Evolutionary conservation across 805 yeast genomes (phyloP).

Genomic region (Yarrowia sp.): DNA sequence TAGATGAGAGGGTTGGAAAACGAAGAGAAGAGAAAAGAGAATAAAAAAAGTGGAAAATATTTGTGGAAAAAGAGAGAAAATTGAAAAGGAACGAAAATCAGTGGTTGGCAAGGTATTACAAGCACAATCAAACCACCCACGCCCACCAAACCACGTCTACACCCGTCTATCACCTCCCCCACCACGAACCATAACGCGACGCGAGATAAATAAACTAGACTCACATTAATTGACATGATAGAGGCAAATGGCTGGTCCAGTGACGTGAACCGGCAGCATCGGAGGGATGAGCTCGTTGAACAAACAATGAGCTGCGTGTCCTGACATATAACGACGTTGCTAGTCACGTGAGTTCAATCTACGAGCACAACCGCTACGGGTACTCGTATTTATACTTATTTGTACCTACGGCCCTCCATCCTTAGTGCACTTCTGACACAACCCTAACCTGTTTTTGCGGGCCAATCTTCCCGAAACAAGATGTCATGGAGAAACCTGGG

Average conservation of each 20-base stretch:
- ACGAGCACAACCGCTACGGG: too few relatives aligned
- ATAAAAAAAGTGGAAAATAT: background rate
- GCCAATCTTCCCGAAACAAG: background rate
- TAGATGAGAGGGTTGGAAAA: background rate
- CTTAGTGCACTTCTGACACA: background rate
- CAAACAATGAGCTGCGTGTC: too few relatives aligned
- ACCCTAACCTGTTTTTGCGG: background rate
- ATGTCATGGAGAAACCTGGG: too few relatives aligned
- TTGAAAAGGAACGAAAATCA: too few relatives aligned
- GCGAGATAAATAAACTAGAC: slow-evolving; percentile 2
- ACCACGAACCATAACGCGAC: slow-evolving; percentile 11
- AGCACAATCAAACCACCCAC: background rate
- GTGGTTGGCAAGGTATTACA: too few relatives aligned
- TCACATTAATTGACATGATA: slow-evolving; percentile 9
- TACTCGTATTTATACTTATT: too few relatives aligned
- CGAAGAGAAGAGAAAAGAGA: background rate
- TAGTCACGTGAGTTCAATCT: background rate
- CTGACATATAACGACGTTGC: background rate
- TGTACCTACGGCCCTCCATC: background rate
- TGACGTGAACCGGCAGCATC: slow-evolving; percentile 3
- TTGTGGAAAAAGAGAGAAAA: too few relatives aligned
- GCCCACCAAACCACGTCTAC: background rate
- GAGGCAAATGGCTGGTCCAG: slow-evolving; percentile 16
- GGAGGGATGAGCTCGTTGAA: too few relatives aligned
- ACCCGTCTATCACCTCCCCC: too few relatives aligned